Base-by-base conservation (phyloP, 108 stramenopile genomes). In the Skeletonema marinoi region DNA sequence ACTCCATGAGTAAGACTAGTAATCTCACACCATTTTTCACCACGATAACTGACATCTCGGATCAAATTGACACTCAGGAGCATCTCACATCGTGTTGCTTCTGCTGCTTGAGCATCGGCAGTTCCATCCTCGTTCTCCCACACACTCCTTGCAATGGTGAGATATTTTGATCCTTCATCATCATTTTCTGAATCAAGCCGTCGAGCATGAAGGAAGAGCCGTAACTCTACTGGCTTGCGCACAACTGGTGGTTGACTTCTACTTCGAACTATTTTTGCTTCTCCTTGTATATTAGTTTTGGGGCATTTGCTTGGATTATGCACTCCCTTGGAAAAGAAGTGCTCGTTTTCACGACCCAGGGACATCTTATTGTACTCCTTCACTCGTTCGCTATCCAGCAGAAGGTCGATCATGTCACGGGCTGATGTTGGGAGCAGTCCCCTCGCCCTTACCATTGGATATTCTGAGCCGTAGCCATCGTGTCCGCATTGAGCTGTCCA, bases 61-160 rank as follows among this genome's bases (percentile, higher is more conserved):
- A 84, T 59, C 66, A 84, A 46, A 62, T 84, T 78, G 36, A 72
- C 83, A 67, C 79, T 70, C 10, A 84, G 54, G 21, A 84, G 70
- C 83, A 84, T 84, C 65, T 84, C 83, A 67, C 71, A 77, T 6
- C 83, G 83, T 17, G 79, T 80, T 16, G 68, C 74, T 33, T 74
- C 64, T 19, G 62, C 32, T 41, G 80, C 83, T 14, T 54, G 51
- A 32, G 32, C 56, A 39, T 67, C 65, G 42, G 62, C 59, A 30
- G 56, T 82, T 30, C 84, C 84, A 54, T 73, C 68, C 25, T 60
- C 72, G 14, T 68, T 76, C 51, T 92, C 91, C 85, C 88, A 90
- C 0, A 84, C 62, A 16, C 73, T 74, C 66, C 83, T 75, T 12
- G 51, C 65, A 44, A 84, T 77, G n/a, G 77, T 71, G 16, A 84